phyloP scores from a whole-genome alignment of 495 filamentous ascomycete genomes.

The Beverwykella pulmonaria region DNA sequence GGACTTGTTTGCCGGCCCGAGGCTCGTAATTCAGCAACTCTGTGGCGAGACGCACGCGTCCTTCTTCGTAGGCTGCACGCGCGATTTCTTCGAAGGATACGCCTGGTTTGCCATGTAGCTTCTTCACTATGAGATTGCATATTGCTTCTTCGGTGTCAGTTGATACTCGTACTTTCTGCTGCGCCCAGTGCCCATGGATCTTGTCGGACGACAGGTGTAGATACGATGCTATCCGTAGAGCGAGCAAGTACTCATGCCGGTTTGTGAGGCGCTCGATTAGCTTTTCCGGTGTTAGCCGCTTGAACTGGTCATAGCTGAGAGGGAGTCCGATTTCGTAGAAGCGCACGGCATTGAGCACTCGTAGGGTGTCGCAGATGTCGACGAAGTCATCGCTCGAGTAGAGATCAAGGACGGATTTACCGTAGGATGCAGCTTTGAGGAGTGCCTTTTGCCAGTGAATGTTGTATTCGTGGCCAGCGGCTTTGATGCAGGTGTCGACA shows the following conservation, averaged over 20 bases:
- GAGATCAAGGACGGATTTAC: constrained; percentile 93
- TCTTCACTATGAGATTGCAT: constrained; percentile 82
- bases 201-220: constrained; percentile 81
- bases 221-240: constrained; percentile 86
- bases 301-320: constrained; percentile 87
- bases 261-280: constrained; percentile 83
- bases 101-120: constrained; percentile 80
- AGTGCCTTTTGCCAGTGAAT: constrained; percentile 92
- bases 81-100: constrained; percentile 96
- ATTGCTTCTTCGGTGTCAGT: constrained; percentile 85
- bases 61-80: constrained; percentile 93
- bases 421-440: constrained; percentile 92
- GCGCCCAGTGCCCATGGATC: constrained; percentile 96
- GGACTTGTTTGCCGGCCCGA: constrained; percentile 91
- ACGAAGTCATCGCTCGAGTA: constrained; percentile 99
- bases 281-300: constrained; percentile 84
- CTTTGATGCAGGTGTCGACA: constrained; percentile 87
- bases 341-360: constrained; percentile 87
- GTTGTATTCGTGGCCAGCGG: constrained; percentile 88
- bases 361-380: constrained; percentile 92
- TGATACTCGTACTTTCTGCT: constrained; percentile 85
- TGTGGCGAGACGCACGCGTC: constrained; percentile 80
- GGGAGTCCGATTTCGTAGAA: constrained; percentile 90
- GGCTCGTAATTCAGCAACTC: constrained; percentile 91
- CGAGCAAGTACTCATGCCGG: constrained; percentile 87